These are phyloP conservation scores for Lactarius psammicola DNA, from an alignment of 768 basidiomycete genomes.

Conservation along the genomic window DNA sequence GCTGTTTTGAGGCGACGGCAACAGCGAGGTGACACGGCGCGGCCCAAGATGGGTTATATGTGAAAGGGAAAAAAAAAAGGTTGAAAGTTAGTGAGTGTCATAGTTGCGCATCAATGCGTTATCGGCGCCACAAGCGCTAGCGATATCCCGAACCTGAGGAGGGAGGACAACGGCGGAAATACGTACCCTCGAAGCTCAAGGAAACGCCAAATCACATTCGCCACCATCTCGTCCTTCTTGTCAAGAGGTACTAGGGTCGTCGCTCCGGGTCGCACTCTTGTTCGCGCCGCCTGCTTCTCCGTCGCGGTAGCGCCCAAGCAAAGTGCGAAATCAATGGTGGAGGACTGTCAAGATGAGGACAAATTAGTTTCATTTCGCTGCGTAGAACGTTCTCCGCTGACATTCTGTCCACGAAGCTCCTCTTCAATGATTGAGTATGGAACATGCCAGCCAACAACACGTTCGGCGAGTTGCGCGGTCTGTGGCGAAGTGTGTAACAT, in stretches of 20 bases:
- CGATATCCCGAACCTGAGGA: constrained; percentile 15
- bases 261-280: constrained; percentile 60
- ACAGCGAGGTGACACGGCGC: constrained; percentile 19
- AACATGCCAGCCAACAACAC: constrained; percentile 89
- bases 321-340: constrained; percentile 94
- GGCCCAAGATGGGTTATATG: constrained; percentile 11
- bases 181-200: constrained; percentile 91
- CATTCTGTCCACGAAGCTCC: constrained; percentile 93
- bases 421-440: constrained; percentile 83
- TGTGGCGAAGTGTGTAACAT: constrained; percentile 72
- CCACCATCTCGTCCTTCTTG: constrained; percentile 98
- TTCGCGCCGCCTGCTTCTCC: constrained; percentile 78
- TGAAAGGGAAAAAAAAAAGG: constrained; percentile 7
- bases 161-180: constrained; percentile 16
- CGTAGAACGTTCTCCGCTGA: constrained; percentile 43
- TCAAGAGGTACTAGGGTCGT: constrained; percentile 56
- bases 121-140: constrained; percentile 28
- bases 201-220: constrained; percentile 98
- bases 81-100: constrained; percentile 17
- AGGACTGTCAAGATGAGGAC: constrained; percentile 57
- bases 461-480: constrained; percentile 83
- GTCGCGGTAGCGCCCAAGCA: constrained; percentile 88
- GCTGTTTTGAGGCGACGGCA: constrained; percentile 41
- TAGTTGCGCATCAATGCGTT: constrained; percentile 24
- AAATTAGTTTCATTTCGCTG: constrained; percentile 2